Percentiles rank a stretch among this genome's conserved stretches.
phyloP scores from a whole-genome alignment of 495 filamentous ascomycete species.

The Articulospora tetracladia region DNA sequence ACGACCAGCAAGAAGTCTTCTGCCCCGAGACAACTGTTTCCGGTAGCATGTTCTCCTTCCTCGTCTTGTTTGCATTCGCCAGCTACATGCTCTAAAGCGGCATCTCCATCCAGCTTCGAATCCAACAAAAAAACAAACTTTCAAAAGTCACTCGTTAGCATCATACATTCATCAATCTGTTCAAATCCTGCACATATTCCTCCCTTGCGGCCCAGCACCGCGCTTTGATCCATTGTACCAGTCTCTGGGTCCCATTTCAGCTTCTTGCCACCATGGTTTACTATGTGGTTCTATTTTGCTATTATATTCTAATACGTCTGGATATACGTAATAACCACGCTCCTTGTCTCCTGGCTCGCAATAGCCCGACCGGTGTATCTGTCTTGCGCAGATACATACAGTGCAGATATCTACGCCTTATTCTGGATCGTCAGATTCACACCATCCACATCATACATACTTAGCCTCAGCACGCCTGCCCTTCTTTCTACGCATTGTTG shows the following conservation, averaged over 20 bases:
- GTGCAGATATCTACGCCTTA: not conserved
- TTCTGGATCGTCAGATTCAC: not conserved
- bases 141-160: not conserved
- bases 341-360: not conserved
- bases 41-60: conserved; percentile 10
- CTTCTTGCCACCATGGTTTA: conserved; percentile 1
- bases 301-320: conserved; percentile 26
- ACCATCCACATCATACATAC: not conserved
- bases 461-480: not conserved
- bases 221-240: not conserved
- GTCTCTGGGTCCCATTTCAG: not conserved
- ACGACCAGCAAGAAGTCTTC: conserved; percentile 9
- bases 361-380: not conserved
- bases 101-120: not conserved
- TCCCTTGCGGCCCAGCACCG: conserved; percentile 6
- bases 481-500: not conserved
- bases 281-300: conserved; percentile 4
- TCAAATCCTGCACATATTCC: not conserved
- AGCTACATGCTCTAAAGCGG: conserved; percentile 14
- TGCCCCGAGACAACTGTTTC: conserved; percentile 10
- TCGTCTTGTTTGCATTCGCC: conserved; percentile 12
- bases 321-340: conserved; percentile 24
- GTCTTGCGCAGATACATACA: not conserved
- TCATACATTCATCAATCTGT: not conserved
- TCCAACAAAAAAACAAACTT: not conserved